A percentile compares a stretch with the other conserved stretches of the same genome.
phyloP scores from a whole-genome alignment of 202 grass and related monocot genomes.

The Panicum hallii region DNA sequence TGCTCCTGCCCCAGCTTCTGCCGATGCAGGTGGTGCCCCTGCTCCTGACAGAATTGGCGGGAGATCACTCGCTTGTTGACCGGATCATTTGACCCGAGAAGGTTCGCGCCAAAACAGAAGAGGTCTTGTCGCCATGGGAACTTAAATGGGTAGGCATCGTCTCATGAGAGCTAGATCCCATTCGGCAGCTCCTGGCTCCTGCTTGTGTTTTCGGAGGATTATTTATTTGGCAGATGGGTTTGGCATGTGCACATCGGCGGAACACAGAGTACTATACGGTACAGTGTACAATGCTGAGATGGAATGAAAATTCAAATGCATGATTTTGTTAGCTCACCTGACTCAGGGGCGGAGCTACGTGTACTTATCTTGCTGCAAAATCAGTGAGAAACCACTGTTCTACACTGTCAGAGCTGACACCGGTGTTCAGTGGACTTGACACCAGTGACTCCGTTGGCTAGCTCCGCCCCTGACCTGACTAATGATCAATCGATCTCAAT shows the following conservation, averaged over 20 bases:
- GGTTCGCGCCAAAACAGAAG: conserved; percentile 5
- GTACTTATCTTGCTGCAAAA: too few species aligned
- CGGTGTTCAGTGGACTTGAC: too few species aligned
- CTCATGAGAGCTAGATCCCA: conserved; percentile 2
- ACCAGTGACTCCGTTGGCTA: too few species aligned
- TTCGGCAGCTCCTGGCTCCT: conserved; percentile 16
- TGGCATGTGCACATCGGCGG: neutral
- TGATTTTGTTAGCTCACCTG: neutral
- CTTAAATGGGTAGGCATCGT: conserved; percentile 35
- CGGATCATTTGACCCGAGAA: neutral
- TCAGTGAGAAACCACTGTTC: too few species aligned
- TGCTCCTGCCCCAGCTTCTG: conserved; percentile 44
- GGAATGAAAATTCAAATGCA: neutral
- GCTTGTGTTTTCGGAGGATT: conserved; percentile 39
- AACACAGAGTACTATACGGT: neutral
- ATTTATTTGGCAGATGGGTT: neutral
- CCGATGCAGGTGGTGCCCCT: conserved; percentile 53
- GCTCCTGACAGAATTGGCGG: conserved; percentile 39
- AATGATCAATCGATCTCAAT: neutral
- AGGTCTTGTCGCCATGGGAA: neutral
- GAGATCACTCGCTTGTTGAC: neutral
- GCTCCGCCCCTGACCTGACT: neutral
- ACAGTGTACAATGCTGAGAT: conserved; percentile 42
- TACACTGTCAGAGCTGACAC: too few species aligned
- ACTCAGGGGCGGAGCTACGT: neutral